phyloP scores from a whole-genome alignment of 148 eudicot genomes.

The Selenicereus undatus region DNA sequence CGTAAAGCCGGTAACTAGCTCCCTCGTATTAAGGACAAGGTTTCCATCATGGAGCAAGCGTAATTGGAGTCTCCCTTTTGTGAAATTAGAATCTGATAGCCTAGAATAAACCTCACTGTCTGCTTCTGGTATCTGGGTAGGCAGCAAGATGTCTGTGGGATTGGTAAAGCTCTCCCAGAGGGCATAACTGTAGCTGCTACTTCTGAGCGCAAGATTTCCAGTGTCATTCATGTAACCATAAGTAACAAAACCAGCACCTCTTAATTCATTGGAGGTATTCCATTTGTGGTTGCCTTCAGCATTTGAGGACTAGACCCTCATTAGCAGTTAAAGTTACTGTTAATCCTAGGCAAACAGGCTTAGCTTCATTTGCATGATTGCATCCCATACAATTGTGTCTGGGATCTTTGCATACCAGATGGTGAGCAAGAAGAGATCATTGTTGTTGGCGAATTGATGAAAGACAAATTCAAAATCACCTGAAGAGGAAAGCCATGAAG shows the following conservation, averaged over 20 bases:
- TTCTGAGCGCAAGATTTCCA: slow-evolving; percentile 36
- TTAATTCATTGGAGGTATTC: slow-evolving; percentile 3
- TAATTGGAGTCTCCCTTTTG: slow-evolving; percentile 39
- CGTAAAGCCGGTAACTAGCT: not conserved
- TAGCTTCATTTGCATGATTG: slow-evolving; percentile 29
- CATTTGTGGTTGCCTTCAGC: slow-evolving; percentile 32
- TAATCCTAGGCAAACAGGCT: slow-evolving; percentile 31
- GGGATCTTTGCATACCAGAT: too few species aligned
- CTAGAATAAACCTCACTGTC: slow-evolving; percentile 23
- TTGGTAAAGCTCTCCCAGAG: slow-evolving; percentile 42
- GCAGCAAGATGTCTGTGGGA: slow-evolving; percentile 47
- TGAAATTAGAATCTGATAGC: slow-evolving; percentile 32
- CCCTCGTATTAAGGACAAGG: slow-evolving; percentile 12
- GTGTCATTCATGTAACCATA: slow-evolving; percentile 39
- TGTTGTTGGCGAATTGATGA: too few species aligned
- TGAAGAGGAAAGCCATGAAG: too few species aligned
- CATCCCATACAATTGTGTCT: slow-evolving; percentile 29
- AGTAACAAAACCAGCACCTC: slow-evolving; percentile 1
- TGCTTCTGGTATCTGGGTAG: slow-evolving; percentile 26
- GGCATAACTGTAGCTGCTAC: slow-evolving; percentile 1
- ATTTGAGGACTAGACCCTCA: slow-evolving; percentile 43
- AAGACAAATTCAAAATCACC: too few species aligned
- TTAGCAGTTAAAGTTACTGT: slow-evolving; percentile 28
- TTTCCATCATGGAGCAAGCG: slow-evolving; percentile 17
- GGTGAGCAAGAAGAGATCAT: too few species aligned